Evolutionary conservation across 108 stramenopile species (phyloP).

Genomic region (Cylindrotheca fusiformis): DNA sequence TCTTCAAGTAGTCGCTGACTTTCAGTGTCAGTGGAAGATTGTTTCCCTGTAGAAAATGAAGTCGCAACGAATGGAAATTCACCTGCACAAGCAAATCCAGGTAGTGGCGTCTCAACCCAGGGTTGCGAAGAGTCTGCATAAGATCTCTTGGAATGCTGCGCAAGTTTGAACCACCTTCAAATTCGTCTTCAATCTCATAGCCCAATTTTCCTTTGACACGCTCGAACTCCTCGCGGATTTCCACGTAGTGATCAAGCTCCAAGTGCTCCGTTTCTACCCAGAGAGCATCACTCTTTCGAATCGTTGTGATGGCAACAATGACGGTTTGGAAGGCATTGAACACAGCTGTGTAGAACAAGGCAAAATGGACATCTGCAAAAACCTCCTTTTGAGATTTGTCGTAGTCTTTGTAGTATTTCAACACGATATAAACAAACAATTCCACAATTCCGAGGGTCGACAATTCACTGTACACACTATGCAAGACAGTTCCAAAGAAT

Average conservation of each 20-base stretch:
- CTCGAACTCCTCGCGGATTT: conserved; percentile 85
- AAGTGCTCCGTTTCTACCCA: conserved; percentile 84
- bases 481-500: conserved; percentile 70
- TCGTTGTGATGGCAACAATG: conserved; percentile 51
- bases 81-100: conserved; percentile 66
- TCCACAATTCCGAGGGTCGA: conserved; percentile 75
- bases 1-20: conserved; percentile 77
- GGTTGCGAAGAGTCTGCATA: conserved; percentile 5
- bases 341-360: conserved; percentile 82
- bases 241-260: conserved; percentile 87
- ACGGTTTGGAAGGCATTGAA: conserved; percentile 80
- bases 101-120: conserved; percentile 38
- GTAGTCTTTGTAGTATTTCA: conserved; percentile 50
- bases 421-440: conserved; percentile 60
- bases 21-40: conserved; percentile 69
- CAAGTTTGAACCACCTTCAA: too few relatives aligned
- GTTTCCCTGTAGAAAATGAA: conserved; percentile 78
- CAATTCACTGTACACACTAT: conserved; percentile 75
- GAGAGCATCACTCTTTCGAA: conserved; percentile 43
- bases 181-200: not conserved
- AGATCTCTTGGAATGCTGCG: conserved; percentile 2
- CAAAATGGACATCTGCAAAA: conserved; percentile 87
- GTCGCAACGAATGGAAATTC: conserved; percentile 80
- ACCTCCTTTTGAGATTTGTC: conserved; percentile 57
- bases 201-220: conserved; percentile 25